These are phyloP conservation scores for Spiraea crenata DNA, from an alignment of 331 rosid species.

Conservation along the genomic window DNA sequence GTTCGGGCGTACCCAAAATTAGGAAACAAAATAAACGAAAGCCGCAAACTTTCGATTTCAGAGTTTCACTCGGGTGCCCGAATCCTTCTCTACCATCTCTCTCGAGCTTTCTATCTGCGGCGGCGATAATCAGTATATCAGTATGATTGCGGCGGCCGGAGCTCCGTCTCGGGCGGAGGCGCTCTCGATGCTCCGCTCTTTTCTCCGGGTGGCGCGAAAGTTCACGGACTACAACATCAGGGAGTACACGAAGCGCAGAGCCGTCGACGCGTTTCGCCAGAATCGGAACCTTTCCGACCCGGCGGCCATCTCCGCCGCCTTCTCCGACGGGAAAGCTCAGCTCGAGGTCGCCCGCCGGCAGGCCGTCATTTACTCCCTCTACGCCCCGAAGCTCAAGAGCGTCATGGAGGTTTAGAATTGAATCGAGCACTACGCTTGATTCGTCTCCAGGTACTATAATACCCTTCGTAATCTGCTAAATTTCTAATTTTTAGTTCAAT, in stretches of 20 bases:
- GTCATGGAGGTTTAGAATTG: slow-evolving; percentile 14
- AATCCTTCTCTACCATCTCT: not conserved
- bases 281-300: slow-evolving; percentile 18
- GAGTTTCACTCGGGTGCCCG: not conserved
- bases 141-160: slow-evolving; percentile 1
- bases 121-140: not conserved
- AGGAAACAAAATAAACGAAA: not conserved
- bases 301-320: slow-evolving; percentile 6
- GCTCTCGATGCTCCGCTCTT: slow-evolving; percentile 14
- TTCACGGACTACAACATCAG: slow-evolving; percentile 27
- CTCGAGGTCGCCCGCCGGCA: slow-evolving; percentile 20
- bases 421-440: not conserved
- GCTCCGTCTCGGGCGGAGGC: slow-evolving; percentile 20
- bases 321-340: slow-evolving; percentile 21
- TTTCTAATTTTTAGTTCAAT: no score
- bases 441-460: not conserved
- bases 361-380: slow-evolving; percentile 21
- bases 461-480: not conserved
- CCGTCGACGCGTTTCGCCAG: slow-evolving; percentile 19
- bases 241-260: slow-evolving; percentile 19
- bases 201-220: slow-evolving; percentile 8
- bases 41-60: not conserved
- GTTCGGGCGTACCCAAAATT: not conserved
- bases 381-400: slow-evolving; percentile 25
- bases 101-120: not conserved